Percentiles rank a stretch among this genome's conserved stretches.
phyloP scores from a whole-genome alignment of 257 asterid genomes.

The Fraxinus excelsior region DNA sequence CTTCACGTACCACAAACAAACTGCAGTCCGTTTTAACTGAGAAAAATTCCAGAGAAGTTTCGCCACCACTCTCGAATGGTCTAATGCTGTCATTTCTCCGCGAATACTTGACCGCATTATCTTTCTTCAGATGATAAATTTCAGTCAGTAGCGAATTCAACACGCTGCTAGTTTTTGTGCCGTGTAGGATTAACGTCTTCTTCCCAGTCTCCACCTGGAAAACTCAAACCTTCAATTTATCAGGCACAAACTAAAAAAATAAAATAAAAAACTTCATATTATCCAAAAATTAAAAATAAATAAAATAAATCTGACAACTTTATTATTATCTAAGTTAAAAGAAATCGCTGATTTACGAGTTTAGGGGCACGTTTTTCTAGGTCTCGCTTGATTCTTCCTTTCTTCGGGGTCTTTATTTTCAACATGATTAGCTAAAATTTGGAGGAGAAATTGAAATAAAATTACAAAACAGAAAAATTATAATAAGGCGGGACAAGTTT shows the following conservation, averaged over 20 bases:
- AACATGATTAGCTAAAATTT: conserved; percentile 35
- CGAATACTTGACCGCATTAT: conserved; percentile 60
- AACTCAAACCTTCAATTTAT: neutral
- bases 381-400: conserved; percentile 64
- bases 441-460: neutral
- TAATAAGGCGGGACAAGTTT: neutral
- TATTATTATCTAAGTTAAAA: neutral
- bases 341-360: conserved; percentile 49
- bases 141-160: conserved; percentile 75
- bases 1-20: conserved; percentile 67
- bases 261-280: too few relatives aligned
- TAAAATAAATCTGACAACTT: too few relatives aligned
- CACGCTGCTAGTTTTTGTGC: conserved; percentile 82
- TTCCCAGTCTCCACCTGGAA: conserved; percentile 84
- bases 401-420: conserved; percentile 55
- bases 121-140: conserved; percentile 81
- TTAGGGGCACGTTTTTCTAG: conserved; percentile 85
- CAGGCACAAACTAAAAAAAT: too few relatives aligned
- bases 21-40: conserved; percentile 92
- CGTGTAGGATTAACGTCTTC: conserved; percentile 86
- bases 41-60: conserved; percentile 81
- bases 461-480: neutral
- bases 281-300: neutral
- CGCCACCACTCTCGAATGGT: conserved; percentile 78
- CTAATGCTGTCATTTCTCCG: conserved; percentile 52